These are phyloP conservation scores for Balamuthia mandrillaris DNA, from an alignment of 208 protist species.

Conservation along the genomic window DNA sequence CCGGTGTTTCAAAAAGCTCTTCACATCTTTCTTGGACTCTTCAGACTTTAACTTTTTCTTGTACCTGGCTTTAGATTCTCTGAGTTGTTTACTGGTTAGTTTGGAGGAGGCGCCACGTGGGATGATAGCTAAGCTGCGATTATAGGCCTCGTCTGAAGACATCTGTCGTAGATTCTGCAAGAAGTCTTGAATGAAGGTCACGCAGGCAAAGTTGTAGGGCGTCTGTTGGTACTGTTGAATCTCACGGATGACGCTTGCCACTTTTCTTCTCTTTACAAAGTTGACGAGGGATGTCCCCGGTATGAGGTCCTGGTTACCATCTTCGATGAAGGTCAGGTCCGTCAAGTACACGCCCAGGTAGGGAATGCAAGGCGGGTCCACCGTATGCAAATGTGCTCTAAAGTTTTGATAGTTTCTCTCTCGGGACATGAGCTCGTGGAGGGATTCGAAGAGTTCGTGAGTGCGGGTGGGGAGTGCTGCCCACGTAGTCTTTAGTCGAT, in stretches of 20 bases:
- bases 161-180: not conserved
- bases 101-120: not conserved
- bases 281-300: not conserved
- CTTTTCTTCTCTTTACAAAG: not conserved
- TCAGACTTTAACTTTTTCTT: not conserved
- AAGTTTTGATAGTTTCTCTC: constrained; percentile 6
- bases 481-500: not conserved
- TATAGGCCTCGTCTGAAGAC: not conserved
- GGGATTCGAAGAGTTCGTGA: not conserved
- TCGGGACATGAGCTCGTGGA: not conserved
- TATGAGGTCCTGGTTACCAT: not conserved
- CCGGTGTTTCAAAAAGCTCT: too few relatives aligned
- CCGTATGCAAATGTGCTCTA: not conserved
- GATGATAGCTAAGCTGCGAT: not conserved
- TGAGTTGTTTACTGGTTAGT: not conserved
- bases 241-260: not conserved
- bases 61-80: not conserved
- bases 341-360: not conserved
- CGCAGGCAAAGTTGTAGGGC: constrained; percentile 8
- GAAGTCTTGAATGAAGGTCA: not conserved
- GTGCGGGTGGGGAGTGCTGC: not conserved
- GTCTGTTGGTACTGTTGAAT: constrained; percentile 19
- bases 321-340: constrained; percentile 22
- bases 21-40: not conserved
- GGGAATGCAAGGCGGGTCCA: not conserved